Base-by-base conservation (phyloP, 164 flowering plant genomes). In the Umbilicus rupestris region DNA sequence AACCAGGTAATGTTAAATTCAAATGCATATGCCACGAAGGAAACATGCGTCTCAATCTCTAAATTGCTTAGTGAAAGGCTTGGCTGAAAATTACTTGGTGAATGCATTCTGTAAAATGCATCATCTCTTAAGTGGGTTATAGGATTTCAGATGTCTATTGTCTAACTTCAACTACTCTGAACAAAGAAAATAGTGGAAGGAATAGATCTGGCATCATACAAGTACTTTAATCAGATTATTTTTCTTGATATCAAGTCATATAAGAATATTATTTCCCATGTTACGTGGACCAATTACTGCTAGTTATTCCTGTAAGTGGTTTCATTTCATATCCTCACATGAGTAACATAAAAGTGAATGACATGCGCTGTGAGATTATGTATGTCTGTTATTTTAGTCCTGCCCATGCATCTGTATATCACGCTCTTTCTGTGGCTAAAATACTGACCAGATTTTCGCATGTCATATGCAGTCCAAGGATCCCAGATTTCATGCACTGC, bases 401-500 rank as follows among this genome's bases (percentile, higher is more conserved):
- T 7, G 12, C 28, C 28, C 52, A n/a, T n/a, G 47, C 7, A 50
- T 50, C 52, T 1, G 52, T 3, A 17, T 28, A 35, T 60, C 11
- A 12, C n/a, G 9, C 16, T 60, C 39, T n/a, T 35, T 39, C 24
- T 33, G 15, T 62, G 5, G 26, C 24, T 17, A 39, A 63, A 37
- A 37, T 44, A 65, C 19, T 66, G 28, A 26, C 33, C 3, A 6
- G 20, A 30, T 63, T 45, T 69, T 29, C 35, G 19, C 63, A 14
- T 73, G 33, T 68, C 26, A 66, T 60, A 9, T 84, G 84, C 97
- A 95, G 99, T 90, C 95, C 5, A 95, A 87, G 79, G 99, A 95
- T 84, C 97, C 99, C 17, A 84, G 99, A 42, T 92, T 95, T 69
- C 99, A 95, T 85, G 97, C 97, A 19, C 98, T 95, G 74, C 97